Evolutionary conservation across 768 basidiomycete genomes (phyloP).

Genomic region (Krasilnikovozyma curviuscula): DNA sequence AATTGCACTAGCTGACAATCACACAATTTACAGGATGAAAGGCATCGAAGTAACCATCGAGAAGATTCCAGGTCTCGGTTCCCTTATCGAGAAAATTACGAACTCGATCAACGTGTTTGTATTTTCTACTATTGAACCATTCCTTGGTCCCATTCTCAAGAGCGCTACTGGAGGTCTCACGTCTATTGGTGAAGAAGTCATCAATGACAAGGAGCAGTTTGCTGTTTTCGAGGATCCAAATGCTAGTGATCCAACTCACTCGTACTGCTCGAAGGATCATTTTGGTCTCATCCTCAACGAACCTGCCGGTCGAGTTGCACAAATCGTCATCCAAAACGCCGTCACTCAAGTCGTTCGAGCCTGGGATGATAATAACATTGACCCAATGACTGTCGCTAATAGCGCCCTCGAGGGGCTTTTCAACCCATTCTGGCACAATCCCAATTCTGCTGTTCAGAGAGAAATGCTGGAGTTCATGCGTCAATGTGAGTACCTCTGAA

Average conservation of each 20-base stretch:
- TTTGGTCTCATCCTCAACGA: conserved; percentile 13
- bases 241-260: conserved; percentile 11
- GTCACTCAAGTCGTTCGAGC: conserved; percentile 4
- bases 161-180: conserved; percentile 6
- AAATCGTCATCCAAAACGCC: conserved; percentile 4
- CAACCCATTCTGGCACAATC: conserved; percentile 1
- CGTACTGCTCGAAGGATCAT: conserved; percentile 11
- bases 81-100: conserved; percentile 7
- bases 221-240: conserved; percentile 6
- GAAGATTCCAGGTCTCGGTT: conserved; percentile 3
- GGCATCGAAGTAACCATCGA: conserved; percentile 9
- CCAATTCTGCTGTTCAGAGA: conserved; percentile 1
- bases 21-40: too few relatives aligned
- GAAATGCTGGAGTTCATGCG: conserved; percentile 5
- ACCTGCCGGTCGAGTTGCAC: conserved; percentile 7
- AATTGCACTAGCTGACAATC: too few relatives aligned
- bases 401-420: conserved; percentile 1
- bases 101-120: conserved; percentile 1
- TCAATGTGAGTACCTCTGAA: too few relatives aligned
- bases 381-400: conserved; percentile 2
- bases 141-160: conserved; percentile 11
- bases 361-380: conserved; percentile 9
- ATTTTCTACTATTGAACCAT: conserved; percentile 9
- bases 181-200: conserved; percentile 4
- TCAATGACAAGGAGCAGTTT: conserved; percentile 8